Evolutionary conservation across 2,329 filamentous ascomycete genomes (phyloP), one percentile per base, ranked within the genome.

Genomic region (Nothophaeocryptopus gaeumannii): DNA sequence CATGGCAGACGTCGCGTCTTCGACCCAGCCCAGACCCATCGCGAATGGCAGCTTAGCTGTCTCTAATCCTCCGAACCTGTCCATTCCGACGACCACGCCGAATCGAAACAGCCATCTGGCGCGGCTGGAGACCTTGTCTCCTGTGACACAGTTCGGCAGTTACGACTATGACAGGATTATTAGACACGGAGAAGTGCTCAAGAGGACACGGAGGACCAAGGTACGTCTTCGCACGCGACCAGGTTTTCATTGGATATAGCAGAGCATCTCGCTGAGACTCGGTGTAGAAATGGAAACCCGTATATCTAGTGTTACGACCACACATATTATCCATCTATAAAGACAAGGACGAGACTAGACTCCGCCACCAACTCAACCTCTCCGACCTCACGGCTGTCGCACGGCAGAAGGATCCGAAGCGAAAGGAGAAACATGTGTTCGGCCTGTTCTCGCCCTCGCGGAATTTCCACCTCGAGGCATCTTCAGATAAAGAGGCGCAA

Each of bases 91-190:
- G 13, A 20, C 38, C 30, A 35, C 8, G 9, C 45, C 30, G 16
- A 40, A 42, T 20, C 13, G 14, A n/a, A 15, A 38, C 15, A 40
- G 39, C 30, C 45, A 37, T 31, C 26, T 42, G 38, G 32, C 45
- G 7, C 20, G 20, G 20, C 32, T 85, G 37, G 83, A 87, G 58
- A 78, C 84, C 12, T 84, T 89, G 64, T 93, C 89, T 29, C 89
- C 90, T 4, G 89, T 97, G 57, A 95, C 92, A 67, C 86, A 95
- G 70, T 91, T 95, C 70, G 93, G 93, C 55, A 93, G 89, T 70
- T 99, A 96, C 69, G 91, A 93, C 65, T 95, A 95, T 65, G 93
- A 99, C 70, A 85, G 90, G 43, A 88, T 97, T 47, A 80, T 97
- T 69, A 97, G 95, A 74, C 84, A 86, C 50, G 91, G 92, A 51